Conservation (phyloP, 768 basidiomycete species). For the Boletus rubescentipes region DNA sequence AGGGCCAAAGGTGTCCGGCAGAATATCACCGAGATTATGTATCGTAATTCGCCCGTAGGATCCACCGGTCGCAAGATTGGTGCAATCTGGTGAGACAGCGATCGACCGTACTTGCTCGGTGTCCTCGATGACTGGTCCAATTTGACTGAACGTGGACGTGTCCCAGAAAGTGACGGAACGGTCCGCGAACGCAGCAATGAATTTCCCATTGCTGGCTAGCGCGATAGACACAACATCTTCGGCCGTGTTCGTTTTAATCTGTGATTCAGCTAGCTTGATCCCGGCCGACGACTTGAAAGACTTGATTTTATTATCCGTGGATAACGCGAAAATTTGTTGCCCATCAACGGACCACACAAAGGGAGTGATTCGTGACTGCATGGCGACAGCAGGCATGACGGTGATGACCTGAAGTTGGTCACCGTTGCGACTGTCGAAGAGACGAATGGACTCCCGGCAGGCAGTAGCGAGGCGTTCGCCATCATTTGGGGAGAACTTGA, state of each 20-base stretch:
- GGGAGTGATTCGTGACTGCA: too few relatives aligned
- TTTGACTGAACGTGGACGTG: not conserved
- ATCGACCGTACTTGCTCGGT: not conserved
- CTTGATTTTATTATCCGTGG: not conserved
- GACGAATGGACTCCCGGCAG: not conserved
- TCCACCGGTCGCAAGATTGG: not conserved
- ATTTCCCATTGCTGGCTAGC: not conserved
- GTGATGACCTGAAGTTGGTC: not conserved
- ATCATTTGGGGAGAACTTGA: not conserved
- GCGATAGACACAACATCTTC: not conserved
- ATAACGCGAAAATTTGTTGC: not conserved
- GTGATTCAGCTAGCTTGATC: not conserved
- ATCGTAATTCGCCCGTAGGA: not conserved
- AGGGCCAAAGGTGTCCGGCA: not conserved
- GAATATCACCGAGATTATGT: not conserved
- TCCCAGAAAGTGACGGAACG: not conserved
- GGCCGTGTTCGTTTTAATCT: not conserved
- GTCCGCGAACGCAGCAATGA: not conserved
- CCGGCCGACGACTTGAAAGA: not conserved
- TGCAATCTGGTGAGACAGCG: not conserved
- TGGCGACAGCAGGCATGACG: not conserved
- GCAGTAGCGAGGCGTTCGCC: not conserved
- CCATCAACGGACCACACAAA: not conserved
- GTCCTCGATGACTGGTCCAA: not conserved
- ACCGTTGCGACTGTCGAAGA: not conserved